A percentile compares a stretch with the other conserved stretches of the same genome.
These are phyloP conservation scores for Diaporthe ampelina DNA, from an alignment of 2,329 filamentous ascomycete genomes.

Conservation along the genomic window DNA sequence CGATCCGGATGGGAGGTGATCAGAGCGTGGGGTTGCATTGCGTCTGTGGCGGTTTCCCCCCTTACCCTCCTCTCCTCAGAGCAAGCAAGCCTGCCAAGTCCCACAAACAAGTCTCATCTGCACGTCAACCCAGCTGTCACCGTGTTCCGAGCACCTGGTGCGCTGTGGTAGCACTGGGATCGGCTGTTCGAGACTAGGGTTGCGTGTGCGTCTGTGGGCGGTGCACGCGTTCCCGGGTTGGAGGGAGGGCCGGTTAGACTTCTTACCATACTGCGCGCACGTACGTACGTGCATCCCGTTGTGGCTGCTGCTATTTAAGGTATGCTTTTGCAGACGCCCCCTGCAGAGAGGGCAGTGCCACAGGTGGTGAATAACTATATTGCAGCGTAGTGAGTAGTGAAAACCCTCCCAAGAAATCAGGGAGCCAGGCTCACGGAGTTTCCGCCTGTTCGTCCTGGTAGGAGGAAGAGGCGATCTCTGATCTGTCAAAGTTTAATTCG, in stretches of 20 bases:
- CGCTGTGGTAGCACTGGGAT: constrained; percentile 4
- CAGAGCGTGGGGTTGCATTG: constrained; percentile 24
- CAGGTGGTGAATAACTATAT: background rate
- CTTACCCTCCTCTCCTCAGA: background rate
- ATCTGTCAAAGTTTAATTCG: constrained; percentile 12
- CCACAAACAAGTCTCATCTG: constrained; percentile 29
- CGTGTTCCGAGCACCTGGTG: constrained; percentile 27
- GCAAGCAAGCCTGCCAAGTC: constrained; percentile 5
- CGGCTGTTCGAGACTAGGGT: constrained; percentile 18
- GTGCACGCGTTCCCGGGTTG: background rate
- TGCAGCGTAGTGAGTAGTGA: background rate
- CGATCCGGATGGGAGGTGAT: constrained; percentile 8
- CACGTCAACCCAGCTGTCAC: constrained; percentile 30
- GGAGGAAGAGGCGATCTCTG: constrained; percentile 2
- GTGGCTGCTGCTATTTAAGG: constrained; percentile 26
- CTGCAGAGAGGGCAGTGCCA: constrained; percentile 15
- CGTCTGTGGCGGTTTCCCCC: constrained; percentile 12
- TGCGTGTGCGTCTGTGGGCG: constrained; percentile 23
- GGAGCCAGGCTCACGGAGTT: background rate
- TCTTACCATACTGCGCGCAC: background rate
- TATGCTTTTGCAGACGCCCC: constrained; percentile 1
- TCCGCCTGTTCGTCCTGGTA: constrained; percentile 13
- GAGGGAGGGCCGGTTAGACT: background rate
- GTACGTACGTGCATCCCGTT: background rate
- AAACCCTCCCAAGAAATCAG: background rate